Conservation (phyloP, 1,284 basidiomycete species). For the Paramarasmius palmivorus region DNA sequence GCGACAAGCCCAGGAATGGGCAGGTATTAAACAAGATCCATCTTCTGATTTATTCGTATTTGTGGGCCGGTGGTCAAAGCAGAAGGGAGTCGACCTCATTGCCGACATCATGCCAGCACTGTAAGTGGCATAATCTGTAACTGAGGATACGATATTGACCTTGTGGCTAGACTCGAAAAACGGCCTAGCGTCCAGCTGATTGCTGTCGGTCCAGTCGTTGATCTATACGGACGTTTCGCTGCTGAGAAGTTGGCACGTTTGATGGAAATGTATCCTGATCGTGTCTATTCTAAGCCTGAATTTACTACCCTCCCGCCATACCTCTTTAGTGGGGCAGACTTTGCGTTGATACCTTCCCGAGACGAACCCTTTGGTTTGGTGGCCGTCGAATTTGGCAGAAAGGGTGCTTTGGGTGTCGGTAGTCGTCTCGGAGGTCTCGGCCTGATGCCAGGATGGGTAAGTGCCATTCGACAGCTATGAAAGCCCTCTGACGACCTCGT, state of each 20-base stretch:
- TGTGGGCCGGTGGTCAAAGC: slow-evolving; percentile 95
- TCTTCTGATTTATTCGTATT: slow-evolving; percentile 90
- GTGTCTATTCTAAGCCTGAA: slow-evolving; percentile 91
- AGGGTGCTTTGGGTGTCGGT: slow-evolving; percentile 93
- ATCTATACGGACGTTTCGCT: slow-evolving; percentile 90
- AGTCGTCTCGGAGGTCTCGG: slow-evolving; percentile 90
- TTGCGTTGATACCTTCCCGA: slow-evolving; percentile 90
- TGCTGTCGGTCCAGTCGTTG: slow-evolving; percentile 90
- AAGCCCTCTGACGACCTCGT: slow-evolving; percentile 13
- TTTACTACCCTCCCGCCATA: slow-evolving; percentile 93
- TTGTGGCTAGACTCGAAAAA: slow-evolving; percentile 69
- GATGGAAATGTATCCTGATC: slow-evolving; percentile 93
- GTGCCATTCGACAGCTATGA: slow-evolving; percentile 28
- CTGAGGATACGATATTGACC: slow-evolving; percentile 17
- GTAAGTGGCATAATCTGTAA: slow-evolving; percentile 42
- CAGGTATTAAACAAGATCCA: slow-evolving; percentile 86
- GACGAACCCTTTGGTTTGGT: slow-evolving; percentile 95
- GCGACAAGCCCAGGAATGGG: slow-evolving; percentile 92
- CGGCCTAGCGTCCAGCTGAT: slow-evolving; percentile 84
- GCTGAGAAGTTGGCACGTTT: slow-evolving; percentile 89
- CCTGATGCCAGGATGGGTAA: slow-evolving; percentile 94
- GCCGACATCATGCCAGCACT: slow-evolving; percentile 90
- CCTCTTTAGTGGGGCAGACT: slow-evolving; percentile 91
- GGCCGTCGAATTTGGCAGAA: slow-evolving; percentile 92
- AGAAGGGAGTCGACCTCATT: slow-evolving; percentile 94